Percentiles rank a stretch among this genome's conserved stretches.
Conservation (phyloP, 257 asterid genomes). For the Ehretia macrophylla region DNA sequence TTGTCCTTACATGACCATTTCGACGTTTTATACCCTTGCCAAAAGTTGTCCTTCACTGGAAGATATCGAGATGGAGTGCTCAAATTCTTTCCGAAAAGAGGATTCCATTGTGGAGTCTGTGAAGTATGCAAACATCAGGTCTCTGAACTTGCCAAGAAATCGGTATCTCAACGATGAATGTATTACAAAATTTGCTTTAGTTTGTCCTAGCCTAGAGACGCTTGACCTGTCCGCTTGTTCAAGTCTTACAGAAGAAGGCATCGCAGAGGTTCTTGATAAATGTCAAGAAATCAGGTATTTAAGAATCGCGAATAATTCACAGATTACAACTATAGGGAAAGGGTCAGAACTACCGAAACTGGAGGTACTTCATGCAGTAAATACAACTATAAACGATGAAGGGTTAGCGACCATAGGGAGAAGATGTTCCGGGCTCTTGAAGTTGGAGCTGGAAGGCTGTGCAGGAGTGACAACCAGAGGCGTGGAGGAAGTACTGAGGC, state of each 20-base stretch:
- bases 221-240: conserved; percentile 13
- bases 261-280: conserved; percentile 9
- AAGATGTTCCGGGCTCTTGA: conserved; percentile 17
- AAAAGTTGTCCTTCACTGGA: conserved; percentile 13
- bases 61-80: conserved; percentile 5
- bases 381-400: conserved; percentile 8
- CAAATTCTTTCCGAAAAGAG: conserved; percentile 1
- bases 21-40: conserved; percentile 1
- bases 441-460: conserved; percentile 12
- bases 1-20: conserved; percentile 3
- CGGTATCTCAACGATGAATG: neutral
- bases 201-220: conserved; percentile 15
- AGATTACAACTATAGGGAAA: conserved; percentile 3
- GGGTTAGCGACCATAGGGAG: conserved; percentile 14
- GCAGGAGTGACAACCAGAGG: conserved; percentile 10
- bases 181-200: conserved; percentile 6
- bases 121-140: conserved; percentile 5
- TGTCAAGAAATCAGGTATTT: conserved; percentile 14
- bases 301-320: conserved; percentile 1
- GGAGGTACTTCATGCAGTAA: conserved; percentile 14
- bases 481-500: conserved; percentile 8
- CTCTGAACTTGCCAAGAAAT: conserved; percentile 7
- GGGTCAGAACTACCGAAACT: conserved; percentile 14
- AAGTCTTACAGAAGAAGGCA: conserved; percentile 11
- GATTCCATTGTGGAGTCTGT: neutral